Conservation (phyloP, 164 flowering plant genomes). For the Vitis cinerea region DNA sequence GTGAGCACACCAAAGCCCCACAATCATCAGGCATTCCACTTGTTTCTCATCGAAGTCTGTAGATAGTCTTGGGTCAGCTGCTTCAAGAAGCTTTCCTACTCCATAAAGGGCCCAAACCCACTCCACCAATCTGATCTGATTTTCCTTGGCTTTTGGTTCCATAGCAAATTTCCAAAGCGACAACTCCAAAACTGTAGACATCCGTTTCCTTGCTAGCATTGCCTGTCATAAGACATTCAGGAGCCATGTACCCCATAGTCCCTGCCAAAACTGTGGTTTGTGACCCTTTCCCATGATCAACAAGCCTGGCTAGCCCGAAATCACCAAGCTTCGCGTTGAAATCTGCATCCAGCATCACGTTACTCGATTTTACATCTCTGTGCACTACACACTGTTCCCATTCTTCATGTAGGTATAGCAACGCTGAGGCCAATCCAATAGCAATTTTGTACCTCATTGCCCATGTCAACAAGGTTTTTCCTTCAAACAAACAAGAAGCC, state of each 20-base stretch:
- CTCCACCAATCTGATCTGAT: slow-evolving; percentile 1
- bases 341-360: slow-evolving; percentile 5
- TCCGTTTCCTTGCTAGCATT: neutral
- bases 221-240: neutral
- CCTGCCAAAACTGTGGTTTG: neutral
- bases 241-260: slow-evolving; percentile 6
- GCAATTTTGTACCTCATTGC: slow-evolving; percentile 1
- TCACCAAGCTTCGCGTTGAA: slow-evolving; percentile 5
- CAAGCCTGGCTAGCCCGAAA: slow-evolving; percentile 1
- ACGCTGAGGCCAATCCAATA: neutral
- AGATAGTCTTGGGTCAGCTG: slow-evolving; percentile 9
- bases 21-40: slow-evolving; percentile 25
- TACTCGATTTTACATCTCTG: slow-evolving; percentile 3
- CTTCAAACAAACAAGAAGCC: neutral
- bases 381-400: neutral
- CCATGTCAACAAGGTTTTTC: neutral
- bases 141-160: neutral
- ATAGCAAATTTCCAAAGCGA: neutral
- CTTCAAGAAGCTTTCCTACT: neutral
- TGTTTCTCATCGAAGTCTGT: slow-evolving; percentile 15
- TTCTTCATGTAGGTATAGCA: slow-evolving; percentile 6
- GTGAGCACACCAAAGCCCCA: slow-evolving; percentile 37
- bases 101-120: slow-evolving; percentile 19
- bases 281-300: neutral
- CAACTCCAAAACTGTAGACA: slow-evolving; percentile 6